phyloP scores from a whole-genome alignment of 1,139 yeast species.

The Taphrina communis region DNA sequence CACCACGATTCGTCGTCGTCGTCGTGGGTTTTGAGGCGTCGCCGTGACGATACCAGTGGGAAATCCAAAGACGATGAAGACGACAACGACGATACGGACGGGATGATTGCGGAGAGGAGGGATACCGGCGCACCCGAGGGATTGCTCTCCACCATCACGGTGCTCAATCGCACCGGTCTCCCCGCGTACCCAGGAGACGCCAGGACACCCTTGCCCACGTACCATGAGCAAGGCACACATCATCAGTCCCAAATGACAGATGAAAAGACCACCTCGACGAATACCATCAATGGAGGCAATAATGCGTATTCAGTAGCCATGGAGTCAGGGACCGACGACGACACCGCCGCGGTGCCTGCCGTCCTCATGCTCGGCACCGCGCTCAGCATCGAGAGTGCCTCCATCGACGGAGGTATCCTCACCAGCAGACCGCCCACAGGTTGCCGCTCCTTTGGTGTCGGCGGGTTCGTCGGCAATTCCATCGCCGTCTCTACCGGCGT shows the following conservation, averaged over 20 bases:
- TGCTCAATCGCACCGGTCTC: neutral
- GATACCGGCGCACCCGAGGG: conserved; percentile 10
- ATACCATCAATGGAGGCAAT: too few species aligned
- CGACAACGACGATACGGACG: neutral
- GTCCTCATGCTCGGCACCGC: conserved; percentile 22
- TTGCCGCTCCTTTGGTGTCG: neutral
- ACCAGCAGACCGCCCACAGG: conserved; percentile 16
- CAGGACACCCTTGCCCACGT: neutral
- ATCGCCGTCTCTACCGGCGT: neutral
- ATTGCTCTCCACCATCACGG: neutral
- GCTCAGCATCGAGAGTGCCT: conserved; percentile 16
- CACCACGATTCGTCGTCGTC: too few species aligned
- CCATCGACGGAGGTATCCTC: conserved; percentile 21
- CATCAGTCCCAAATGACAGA: neutral
- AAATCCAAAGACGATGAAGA: neutral
- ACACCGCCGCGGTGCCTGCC: neutral
- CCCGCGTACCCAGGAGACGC: conserved; percentile 4
- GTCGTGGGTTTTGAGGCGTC: too few species aligned
- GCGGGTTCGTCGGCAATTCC: neutral
- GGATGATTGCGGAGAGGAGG: neutral
- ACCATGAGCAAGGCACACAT: neutral
- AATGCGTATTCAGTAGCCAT: neutral
- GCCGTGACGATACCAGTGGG: too few species aligned
- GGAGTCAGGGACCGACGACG: neutral
- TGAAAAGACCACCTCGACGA: neutral